Base-by-base conservation (phyloP, 2,329 filamentous ascomycete species). In the Hypoxylon sp. region DNA sequence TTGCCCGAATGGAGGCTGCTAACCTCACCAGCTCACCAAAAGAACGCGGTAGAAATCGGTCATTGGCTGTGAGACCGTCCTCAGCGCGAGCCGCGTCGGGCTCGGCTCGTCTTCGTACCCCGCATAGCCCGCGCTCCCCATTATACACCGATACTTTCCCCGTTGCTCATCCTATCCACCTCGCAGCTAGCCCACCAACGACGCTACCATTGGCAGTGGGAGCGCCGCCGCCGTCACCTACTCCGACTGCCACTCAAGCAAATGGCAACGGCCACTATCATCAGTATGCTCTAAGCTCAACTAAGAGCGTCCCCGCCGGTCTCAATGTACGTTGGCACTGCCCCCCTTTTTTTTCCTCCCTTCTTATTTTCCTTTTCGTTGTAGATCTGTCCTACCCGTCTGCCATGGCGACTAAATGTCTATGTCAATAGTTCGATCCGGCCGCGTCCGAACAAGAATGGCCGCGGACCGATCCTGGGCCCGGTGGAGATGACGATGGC, bases 21-120 rank as follows among this genome's bases (percentile, higher is more conserved):
- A 57, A 62, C 49, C 34, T 52, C 58, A 32, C 47, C 34, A 54
- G 37, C 55, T 59, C 65, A 43, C 39, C 65, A 54, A 65, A 59
- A 48, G 61, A 62, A 37, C 55, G 58, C 19, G 62, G 58, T 26
- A 49, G 64, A 43, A 51, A 59, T 46, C 51, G 48, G 32, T 62
- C 64, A 65, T 62, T 65, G 64, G 59, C 57, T 48, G 56, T 59
- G 56, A 65, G 55, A 41, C 58, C 62, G 26, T 59, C 65, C 17
- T 62, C 65, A 24, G 47, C 56, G 54, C 53, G 62, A 53, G 53
- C 58, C 46, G 46, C 39, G 8, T 65, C 63, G 15, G 41, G 63
- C 24, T 59, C 62, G n/a, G 24, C 47, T 34, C 55, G 55, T 41
- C 48, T 52, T 44, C 60, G 56, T 52, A 55, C 62, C 54, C 64